phyloP scores from a whole-genome alignment of 306 rosid species.

The Sophora flavescens region DNA sequence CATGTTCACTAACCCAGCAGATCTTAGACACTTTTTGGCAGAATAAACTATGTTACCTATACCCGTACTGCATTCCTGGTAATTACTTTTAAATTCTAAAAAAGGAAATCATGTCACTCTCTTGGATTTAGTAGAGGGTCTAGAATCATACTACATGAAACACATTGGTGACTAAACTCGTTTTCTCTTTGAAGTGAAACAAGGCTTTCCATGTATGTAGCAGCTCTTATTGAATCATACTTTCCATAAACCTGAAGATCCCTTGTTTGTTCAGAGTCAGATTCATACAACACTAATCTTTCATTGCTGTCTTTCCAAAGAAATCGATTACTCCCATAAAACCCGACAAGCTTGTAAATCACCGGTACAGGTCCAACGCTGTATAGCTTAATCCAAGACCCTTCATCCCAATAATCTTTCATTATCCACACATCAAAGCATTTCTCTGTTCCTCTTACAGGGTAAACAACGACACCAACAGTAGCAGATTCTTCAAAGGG shows the following conservation, averaged over 20 bases:
- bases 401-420: neutral
- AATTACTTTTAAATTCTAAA: neutral
- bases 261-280: neutral
- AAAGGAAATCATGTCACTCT: neutral
- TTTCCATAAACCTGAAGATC: slow-evolving; percentile 35
- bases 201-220: slow-evolving; percentile 34
- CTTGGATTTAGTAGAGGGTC: slow-evolving; percentile 2
- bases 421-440: neutral
- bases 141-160: neutral
- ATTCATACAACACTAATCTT: slow-evolving; percentile 12
- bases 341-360: slow-evolving; percentile 17
- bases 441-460: slow-evolving; percentile 6
- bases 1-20: too few relatives aligned
- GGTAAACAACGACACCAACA: slow-evolving; percentile 21
- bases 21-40: too few relatives aligned
- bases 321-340: slow-evolving; percentile 20
- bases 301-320: slow-evolving; percentile 40
- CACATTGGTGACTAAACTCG: neutral
- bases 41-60: too few relatives aligned
- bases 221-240: slow-evolving; percentile 25
- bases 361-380: neutral
- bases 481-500: neutral
- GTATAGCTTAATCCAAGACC: slow-evolving; percentile 14
- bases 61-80: too few relatives aligned
- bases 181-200: slow-evolving; percentile 36